Conservation (phyloP, 805 yeast species). For the Myxozyma vanderwaltii region DNA sequence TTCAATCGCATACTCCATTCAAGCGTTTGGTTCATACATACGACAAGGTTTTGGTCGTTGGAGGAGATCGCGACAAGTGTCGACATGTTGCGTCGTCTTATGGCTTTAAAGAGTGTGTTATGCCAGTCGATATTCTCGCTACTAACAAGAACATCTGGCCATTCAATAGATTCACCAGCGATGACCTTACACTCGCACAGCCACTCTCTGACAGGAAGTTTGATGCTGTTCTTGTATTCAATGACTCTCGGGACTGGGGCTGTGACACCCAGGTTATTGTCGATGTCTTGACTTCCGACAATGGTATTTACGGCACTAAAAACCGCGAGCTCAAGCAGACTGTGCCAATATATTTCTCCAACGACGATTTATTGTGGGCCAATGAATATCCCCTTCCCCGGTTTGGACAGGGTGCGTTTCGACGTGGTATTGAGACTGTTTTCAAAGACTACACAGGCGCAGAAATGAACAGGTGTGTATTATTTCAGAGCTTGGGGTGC, state of each 20-base stretch:
- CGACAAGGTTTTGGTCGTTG: slow-evolving; percentile 73
- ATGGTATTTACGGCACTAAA: slow-evolving; percentile 66
- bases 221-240: slow-evolving; percentile 80
- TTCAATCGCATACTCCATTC: slow-evolving; percentile 89
- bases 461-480: slow-evolving; percentile 44
- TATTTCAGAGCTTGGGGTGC: no score
- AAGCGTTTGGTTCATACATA: slow-evolving; percentile 56
- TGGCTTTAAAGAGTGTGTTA: slow-evolving; percentile 75
- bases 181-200: slow-evolving; percentile 51
- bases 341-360: slow-evolving; percentile 28
- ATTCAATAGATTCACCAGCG: slow-evolving; percentile 56
- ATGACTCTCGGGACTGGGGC: slow-evolving; percentile 87
- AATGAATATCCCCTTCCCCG: slow-evolving; percentile 76
- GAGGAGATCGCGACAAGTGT: slow-evolving; percentile 74
- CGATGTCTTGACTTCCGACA: slow-evolving; percentile 66
- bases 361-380: slow-evolving; percentile 82
- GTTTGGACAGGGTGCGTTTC: slow-evolving; percentile 89
- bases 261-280: slow-evolving; percentile 77
- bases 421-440: slow-evolving; percentile 61
- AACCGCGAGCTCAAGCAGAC: slow-evolving; percentile 40
- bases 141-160: slow-evolving; percentile 64
- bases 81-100: slow-evolving; percentile 67
- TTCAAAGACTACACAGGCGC: slow-evolving; percentile 58
- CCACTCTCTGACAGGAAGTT: slow-evolving; percentile 47
- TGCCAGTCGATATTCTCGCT: slow-evolving; percentile 71